Base-by-base conservation (phyloP, 2,329 filamentous ascomycete species). In the Podosphaera leucotricha region DNA sequence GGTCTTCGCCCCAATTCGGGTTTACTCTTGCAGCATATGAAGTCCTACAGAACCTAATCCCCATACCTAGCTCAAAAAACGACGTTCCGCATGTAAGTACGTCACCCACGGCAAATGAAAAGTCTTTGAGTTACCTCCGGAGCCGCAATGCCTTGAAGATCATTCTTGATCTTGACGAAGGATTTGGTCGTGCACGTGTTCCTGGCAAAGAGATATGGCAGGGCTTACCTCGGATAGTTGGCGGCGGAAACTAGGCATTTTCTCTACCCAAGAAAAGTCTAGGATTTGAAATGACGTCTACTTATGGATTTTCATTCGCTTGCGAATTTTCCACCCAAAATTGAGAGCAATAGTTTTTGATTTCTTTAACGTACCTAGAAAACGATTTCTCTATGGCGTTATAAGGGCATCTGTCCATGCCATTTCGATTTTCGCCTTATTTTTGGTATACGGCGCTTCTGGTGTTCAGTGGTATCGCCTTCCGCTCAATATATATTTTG, bases 1-100 rank as follows among this genome's bases (percentile, higher is more conserved):
- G 90, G 56, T 94, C 85, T 0, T 94, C 85, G 11, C 90, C 90
- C 15, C 90, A 98, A 60, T 98, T 98, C 60, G 90, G 90, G 51
- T 95, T 95, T 67, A 98, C 90, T 0, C 75, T 98, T 20, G 90
- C 90, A 2, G 81, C 82, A 38, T 98, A 95, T 62, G 90, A 98
- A 62, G 70, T 98, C 33, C 67, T 98, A 43, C 85, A 94, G 64
- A 80, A 68, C 48, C 44, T 76, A 38, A 64, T 95, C 38, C 90
- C 90, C 5, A 75, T 81, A 66, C 84, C 85, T 2, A 83, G 82
- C 44, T 65, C 64, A 37, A 62, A 67, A 48, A 62, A 70, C 45
- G 62, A 65, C 13, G 41, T 37, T 7, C 63, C 46, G 30, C 64
- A 71, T 45, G 66, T 65, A 16, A 77, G 77, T 40, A 68, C 75